Evolutionary conservation across 2,329 filamentous ascomycete species (phyloP).

Genomic region (Diaporthe sp.): DNA sequence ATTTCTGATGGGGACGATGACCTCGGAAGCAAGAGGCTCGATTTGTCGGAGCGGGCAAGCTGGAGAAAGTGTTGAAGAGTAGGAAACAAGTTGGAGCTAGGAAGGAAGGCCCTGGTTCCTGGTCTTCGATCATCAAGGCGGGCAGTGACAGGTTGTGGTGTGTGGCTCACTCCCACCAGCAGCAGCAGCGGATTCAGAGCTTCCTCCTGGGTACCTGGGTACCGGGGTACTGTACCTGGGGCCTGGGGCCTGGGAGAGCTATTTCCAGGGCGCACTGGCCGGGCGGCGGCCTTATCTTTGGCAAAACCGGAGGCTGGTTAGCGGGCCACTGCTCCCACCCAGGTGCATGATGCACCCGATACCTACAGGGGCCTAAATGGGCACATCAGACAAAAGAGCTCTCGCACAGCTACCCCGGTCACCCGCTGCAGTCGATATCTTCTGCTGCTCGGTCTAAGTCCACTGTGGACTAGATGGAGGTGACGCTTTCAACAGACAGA

Average conservation of each 20-base stretch:
- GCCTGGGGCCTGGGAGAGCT: background rate
- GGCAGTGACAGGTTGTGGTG: background rate
- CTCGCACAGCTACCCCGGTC: slow-evolving; percentile 11
- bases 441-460: background rate
- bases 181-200: background rate
- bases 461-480: background rate
- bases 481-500: slow-evolving; percentile 10
- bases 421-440: slow-evolving; percentile 9
- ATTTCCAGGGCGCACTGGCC: slow-evolving; percentile 27
- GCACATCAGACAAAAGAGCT: background rate
- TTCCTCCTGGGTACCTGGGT: background rate
- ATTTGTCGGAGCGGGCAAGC: slow-evolving; percentile 9
- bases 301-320: slow-evolving; percentile 39
- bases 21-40: slow-evolving; percentile 17
- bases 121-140: slow-evolving; percentile 17
- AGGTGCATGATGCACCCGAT: background rate
- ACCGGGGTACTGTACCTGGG: background rate
- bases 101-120: slow-evolving; percentile 20
- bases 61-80: slow-evolving; percentile 10
- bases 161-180: slow-evolving; percentile 27
- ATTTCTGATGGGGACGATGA: slow-evolving; percentile 24
- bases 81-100: slow-evolving; percentile 18
- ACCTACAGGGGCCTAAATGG: slow-evolving; percentile 9
- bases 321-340: background rate
- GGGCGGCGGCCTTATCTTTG: slow-evolving; percentile 38